phyloP scores from a whole-genome alignment of 2,329 filamentous ascomycete species.

The Epichloe hybrida region DNA sequence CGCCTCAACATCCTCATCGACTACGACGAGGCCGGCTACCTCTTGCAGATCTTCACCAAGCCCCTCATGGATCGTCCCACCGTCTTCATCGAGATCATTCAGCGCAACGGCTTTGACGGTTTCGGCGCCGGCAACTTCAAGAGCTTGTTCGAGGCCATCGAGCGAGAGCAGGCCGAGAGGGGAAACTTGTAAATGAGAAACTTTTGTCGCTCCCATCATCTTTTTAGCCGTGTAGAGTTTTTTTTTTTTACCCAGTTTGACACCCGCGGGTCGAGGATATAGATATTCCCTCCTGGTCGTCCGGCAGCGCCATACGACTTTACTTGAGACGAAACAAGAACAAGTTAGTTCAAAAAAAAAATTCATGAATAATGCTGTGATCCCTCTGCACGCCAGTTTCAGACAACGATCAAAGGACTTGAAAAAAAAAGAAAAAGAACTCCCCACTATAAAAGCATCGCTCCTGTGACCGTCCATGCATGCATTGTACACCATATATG shows the following conservation, averaged over 20 bases:
- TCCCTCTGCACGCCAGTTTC: too few species aligned
- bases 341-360: too few species aligned
- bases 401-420: background rate
- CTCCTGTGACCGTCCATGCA: background rate
- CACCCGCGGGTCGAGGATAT: too few species aligned
- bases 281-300: too few species aligned
- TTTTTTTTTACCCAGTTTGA: too few species aligned
- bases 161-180: constrained; percentile 75
- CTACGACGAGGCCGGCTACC: constrained; percentile 84
- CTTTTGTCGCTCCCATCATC: background rate
- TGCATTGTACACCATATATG: background rate
- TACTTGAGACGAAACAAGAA: background rate
- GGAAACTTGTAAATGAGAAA: constrained; percentile 73
- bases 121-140: constrained; percentile 96
- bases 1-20: constrained; percentile 80
- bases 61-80: constrained; percentile 89
- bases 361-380: too few species aligned
- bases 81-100: constrained; percentile 93
- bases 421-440: background rate
- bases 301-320: background rate
- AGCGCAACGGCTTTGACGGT: constrained; percentile 77
- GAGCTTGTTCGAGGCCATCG: constrained; percentile 87
- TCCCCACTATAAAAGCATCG: background rate
- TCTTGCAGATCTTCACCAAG: constrained; percentile 67
- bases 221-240: too few species aligned